These are phyloP conservation scores for Ploettnerulaceae sp. DNA, from an alignment of 2,329 filamentous ascomycete species.

Conservation along the genomic window DNA sequence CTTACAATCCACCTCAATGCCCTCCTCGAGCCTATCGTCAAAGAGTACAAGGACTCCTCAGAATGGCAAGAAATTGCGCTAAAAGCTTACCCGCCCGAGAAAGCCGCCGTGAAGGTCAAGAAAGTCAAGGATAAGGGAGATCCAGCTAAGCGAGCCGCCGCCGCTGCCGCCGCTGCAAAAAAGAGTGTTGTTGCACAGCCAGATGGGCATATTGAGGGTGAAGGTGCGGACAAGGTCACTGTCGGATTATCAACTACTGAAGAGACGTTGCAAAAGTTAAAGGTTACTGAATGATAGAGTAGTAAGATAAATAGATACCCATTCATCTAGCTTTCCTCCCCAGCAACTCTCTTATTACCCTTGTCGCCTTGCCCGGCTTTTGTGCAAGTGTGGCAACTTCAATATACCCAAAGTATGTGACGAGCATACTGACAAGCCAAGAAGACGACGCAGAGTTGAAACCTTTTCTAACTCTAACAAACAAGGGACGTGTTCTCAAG, in stretches of 20 bases:
- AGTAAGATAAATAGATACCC: conserved; percentile 17
- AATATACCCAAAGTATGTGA: too few relatives aligned
- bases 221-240: conserved; percentile 23
- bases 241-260: conserved; percentile 21
- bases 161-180: conserved; percentile 24
- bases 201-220: conserved; percentile 30
- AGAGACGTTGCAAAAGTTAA: conserved; percentile 29
- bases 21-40: conserved; percentile 73
- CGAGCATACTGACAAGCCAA: too few relatives aligned
- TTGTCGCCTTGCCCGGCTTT: too few relatives aligned
- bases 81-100: conserved; percentile 77
- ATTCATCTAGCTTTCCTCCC: neutral
- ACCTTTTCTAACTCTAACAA: too few relatives aligned
- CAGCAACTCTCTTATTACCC: too few relatives aligned
- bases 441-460: too few relatives aligned
- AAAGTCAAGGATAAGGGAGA: conserved; percentile 47
- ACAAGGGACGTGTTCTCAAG: too few relatives aligned
- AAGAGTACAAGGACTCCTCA: conserved; percentile 60
- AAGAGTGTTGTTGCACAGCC: conserved; percentile 26
- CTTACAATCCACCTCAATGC: conserved; percentile 67
- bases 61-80: conserved; percentile 77
- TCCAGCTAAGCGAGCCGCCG: conserved; percentile 30
- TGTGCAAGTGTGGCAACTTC: too few relatives aligned
- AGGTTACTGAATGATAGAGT: conserved; percentile 25
- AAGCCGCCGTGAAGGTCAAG: conserved; percentile 65